Conservation (phyloP, 371 early-diverging fungal genomes). For the Phascolomyces articulosus region DNA sequence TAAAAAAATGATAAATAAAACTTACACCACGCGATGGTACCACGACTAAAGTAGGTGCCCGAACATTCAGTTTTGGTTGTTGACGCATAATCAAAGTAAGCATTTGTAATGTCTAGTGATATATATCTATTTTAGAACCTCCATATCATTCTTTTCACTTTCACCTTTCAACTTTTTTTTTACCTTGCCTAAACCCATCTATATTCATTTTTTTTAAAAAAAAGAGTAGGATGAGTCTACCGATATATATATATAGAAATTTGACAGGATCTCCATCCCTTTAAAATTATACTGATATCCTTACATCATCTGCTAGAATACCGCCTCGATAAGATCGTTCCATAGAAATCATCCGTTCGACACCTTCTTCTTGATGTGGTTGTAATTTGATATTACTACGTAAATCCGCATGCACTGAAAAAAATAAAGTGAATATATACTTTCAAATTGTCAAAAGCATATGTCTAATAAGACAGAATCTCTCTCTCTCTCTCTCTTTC, state of each 20-base stretch:
- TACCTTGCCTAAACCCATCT: conserved; percentile 54
- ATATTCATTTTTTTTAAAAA: not conserved
- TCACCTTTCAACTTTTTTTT: not conserved
- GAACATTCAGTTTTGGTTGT: conserved; percentile 32
- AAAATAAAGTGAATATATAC: not conserved
- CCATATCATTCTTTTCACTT: not conserved
- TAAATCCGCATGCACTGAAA: conserved; percentile 38
- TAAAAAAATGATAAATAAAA: not conserved
- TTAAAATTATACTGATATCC: not conserved
- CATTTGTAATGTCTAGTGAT: conserved; percentile 39
- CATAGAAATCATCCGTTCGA: conserved; percentile 38
- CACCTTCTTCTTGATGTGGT: conserved; percentile 45
- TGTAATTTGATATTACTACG: conserved; percentile 27
- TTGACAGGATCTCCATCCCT: too few relatives aligned
- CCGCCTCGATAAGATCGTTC: conserved; percentile 41
- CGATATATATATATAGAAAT: too few relatives aligned
- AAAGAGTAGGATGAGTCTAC: too few relatives aligned
- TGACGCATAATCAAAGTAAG: conserved; percentile 37
- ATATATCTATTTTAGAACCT: not conserved
- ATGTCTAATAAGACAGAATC: too few relatives aligned
- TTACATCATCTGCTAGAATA: conserved; percentile 48
- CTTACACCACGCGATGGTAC: conserved; percentile 46
- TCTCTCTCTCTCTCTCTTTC: not conserved
- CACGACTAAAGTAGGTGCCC: conserved; percentile 38
- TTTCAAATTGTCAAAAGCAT: too few relatives aligned